Conservation (phyloP, 768 basidiomycete species). For the Multifurca ochricompacta region DNA sequence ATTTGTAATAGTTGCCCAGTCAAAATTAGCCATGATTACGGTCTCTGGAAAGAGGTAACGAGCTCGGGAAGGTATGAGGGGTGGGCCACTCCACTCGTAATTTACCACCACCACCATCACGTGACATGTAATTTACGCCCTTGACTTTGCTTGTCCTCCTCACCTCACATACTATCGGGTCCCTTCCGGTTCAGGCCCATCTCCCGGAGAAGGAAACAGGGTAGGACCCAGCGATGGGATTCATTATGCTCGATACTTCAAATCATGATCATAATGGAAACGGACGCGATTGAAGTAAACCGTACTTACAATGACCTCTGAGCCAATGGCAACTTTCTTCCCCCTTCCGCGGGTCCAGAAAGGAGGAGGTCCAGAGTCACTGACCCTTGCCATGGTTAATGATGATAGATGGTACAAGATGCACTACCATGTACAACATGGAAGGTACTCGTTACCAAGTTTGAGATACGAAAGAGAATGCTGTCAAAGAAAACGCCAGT, state of each 20-base stretch:
- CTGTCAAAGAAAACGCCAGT: conserved; percentile 78
- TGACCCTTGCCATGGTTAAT: conserved; percentile 62
- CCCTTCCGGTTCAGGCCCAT: not conserved
- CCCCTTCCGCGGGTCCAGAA: conserved; percentile 35
- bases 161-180: no score
- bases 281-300: not conserved
- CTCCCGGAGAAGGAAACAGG: no score
- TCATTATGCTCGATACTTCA: no score
- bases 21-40: conserved; percentile 26
- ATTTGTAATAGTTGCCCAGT: conserved; percentile 43
- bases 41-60: not conserved
- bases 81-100: no score
- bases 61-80: no score
- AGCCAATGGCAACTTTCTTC: conserved; percentile 73
- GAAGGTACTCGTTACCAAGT: conserved; percentile 78
- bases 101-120: no score
- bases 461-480: conserved; percentile 72
- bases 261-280: no score
- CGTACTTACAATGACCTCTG: conserved; percentile 58
- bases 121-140: no score
- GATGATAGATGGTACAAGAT: conserved; percentile 63
- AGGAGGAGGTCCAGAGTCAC: conserved; percentile 55
- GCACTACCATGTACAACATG: conserved; percentile 88
- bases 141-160: no score
- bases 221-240: no score